Evolutionary conservation across 768 basidiomycete genomes (phyloP), one percentile per base, ranked within the genome.

Genomic region (Boletus edulis): DNA sequence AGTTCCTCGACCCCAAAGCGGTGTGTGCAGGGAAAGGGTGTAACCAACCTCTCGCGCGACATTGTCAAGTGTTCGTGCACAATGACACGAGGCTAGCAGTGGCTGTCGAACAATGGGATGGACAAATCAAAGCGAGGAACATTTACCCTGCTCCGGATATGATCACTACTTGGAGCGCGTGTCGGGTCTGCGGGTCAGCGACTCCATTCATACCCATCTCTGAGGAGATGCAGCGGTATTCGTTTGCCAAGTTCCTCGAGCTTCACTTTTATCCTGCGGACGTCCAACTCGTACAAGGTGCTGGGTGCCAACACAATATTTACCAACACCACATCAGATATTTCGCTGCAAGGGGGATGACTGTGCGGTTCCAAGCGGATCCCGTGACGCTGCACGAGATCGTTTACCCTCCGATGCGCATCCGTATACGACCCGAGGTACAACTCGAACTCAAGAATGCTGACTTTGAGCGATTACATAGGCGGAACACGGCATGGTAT

Each of bases 211-310:
- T 94, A 60, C 87, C 86, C 6, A 85, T 93, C 38, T 92, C 92
- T 2, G 87, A 91, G 62, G 94, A 96, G 68, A 94, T 95, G 80
- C 89, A 92, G 64, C 78, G 87, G 52, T 94, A 96, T 67, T 98
- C 95, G 5, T 96, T 98, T 68, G 92, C 89, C 35, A 95, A 97
- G 63, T 98, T 96, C 70, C 81, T 99, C 29, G 96, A 99, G 67
- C 83, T 96, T 27, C 90, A 94, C 66, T 98, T 98, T 71, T 97
- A 98, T 72, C 94, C 94, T 31, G 84, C 92, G 34, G 85, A 91
- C 58, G 85, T 94, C 64, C 80, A 85, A 63, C 76, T 92, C 46
- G 84, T 92, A n/a, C 87, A 85, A 62, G 92, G 90, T 10, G 91
- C 93, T 32, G 87, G 87, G 4, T 98, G 97, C 66, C 82, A 88